These are phyloP conservation scores for Xylaria multiplex DNA, from an alignment of 2,329 filamentous ascomycete species.

Conservation along the genomic window DNA sequence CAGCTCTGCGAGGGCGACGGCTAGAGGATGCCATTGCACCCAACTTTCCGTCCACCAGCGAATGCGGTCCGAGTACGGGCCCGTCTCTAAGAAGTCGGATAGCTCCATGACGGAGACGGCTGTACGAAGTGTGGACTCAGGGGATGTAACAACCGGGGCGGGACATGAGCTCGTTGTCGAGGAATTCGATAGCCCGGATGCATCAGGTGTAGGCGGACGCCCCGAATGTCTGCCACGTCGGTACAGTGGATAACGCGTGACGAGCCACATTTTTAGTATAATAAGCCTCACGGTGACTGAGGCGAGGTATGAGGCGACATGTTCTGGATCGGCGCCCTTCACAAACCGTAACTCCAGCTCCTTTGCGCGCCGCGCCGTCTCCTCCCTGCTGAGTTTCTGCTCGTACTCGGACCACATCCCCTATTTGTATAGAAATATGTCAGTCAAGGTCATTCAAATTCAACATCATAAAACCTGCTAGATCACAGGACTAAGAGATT, in stretches of 20 bases:
- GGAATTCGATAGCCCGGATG: not conserved
- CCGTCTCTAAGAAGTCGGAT: constrained; percentile 44
- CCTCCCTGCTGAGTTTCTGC: constrained; percentile 50
- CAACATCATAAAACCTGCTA: too few species aligned
- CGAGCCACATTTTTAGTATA: constrained; percentile 59
- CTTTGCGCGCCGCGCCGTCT: constrained; percentile 54
- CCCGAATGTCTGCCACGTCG: constrained; percentile 5
- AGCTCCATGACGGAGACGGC: constrained; percentile 60
- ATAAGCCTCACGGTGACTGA: constrained; percentile 55
- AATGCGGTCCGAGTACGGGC: constrained; percentile 53
- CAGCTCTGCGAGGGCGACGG: constrained; percentile 63
- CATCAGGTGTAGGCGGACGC: constrained; percentile 22
- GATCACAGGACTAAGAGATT: too few species aligned
- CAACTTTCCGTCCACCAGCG: constrained; percentile 62
- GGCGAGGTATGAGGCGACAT: constrained; percentile 52
- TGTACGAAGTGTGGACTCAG: constrained; percentile 57
- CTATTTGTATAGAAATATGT: too few species aligned
- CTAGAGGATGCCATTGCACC: constrained; percentile 65
- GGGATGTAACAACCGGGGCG: constrained; percentile 39
- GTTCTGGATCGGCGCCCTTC: constrained; percentile 48
- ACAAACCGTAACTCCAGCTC: constrained; percentile 55
- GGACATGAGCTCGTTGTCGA: not conserved
- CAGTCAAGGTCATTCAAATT: too few species aligned
- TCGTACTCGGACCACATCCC: constrained; percentile 52
- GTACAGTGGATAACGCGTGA: constrained; percentile 58